Conservation (phyloP, 306 rosid genomes). For the Rosa persica region DNA sequence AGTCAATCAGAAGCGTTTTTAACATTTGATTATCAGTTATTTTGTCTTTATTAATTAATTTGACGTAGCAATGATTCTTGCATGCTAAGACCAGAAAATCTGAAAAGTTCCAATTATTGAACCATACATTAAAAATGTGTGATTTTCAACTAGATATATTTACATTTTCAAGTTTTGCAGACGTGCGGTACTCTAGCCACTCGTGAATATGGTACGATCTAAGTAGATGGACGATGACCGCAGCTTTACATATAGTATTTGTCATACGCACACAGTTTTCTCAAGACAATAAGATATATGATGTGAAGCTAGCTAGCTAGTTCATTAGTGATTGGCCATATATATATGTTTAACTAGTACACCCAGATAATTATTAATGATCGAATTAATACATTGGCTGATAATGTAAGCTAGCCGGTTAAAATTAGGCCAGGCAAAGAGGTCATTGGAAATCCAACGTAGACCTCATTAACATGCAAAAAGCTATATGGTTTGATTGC, state of each 20-base stretch:
- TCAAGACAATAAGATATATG: background rate
- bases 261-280: background rate
- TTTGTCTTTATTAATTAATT: no score
- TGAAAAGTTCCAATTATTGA: background rate
- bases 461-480: constrained; percentile 27
- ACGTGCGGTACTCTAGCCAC: background rate
- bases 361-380: background rate
- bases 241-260: background rate
- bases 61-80: background rate
- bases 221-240: background rate
- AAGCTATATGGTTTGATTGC: background rate
- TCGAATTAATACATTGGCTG: background rate
- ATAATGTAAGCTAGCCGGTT: background rate
- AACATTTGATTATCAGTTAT: background rate
- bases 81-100: background rate
- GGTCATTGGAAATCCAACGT: constrained; percentile 50
- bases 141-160: background rate
- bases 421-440: constrained; percentile 22
- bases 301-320: background rate
- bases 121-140: background rate
- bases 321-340: background rate
- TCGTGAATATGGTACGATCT: background rate
- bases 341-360: background rate
- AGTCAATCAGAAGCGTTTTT: no score
- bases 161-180: background rate